Conservation (phyloP, 2,329 filamentous ascomycete species). For the Cylindrodendrum hubeiense region DNA sequence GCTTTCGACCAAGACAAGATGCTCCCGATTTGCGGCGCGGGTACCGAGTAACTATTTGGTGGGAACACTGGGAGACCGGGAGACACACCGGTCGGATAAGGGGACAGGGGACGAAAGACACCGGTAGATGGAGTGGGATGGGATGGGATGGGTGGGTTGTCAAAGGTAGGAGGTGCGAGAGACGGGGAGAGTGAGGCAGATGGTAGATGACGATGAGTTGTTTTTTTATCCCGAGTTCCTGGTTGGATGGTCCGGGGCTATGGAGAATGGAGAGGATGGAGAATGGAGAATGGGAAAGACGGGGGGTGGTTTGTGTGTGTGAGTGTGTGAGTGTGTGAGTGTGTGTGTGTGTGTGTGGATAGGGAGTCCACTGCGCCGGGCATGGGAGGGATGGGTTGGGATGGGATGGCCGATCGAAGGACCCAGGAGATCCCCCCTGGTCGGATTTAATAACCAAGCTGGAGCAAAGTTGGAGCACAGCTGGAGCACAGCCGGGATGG, state of each 20-base stretch:
- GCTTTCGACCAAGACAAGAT: not conserved
- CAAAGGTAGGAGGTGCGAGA: not conserved
- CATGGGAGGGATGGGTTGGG: slow-evolving; percentile 1
- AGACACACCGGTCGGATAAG: no score
- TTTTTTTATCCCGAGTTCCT: slow-evolving; percentile 36
- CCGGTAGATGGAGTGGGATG: not conserved
- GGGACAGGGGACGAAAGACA: no score
- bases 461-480: not conserved
- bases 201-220: slow-evolving; percentile 18
- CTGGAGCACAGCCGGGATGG: not conserved
- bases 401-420: slow-evolving; percentile 23
- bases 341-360: not conserved
- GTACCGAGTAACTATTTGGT: not conserved
- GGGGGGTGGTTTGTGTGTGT: not conserved
- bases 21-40: not conserved
- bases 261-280: slow-evolving; percentile 11
- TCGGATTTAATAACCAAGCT: slow-evolving; percentile 8
- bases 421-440: slow-evolving; percentile 13
- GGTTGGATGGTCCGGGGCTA: slow-evolving; percentile 35
- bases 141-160: not conserved
- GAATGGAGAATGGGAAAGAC: not conserved
- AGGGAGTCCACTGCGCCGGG: not conserved
- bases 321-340: not conserved
- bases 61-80: not conserved
- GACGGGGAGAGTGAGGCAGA: not conserved